Conservation (phyloP, 176 grass and related monocot species). For the Saccharum spontaneum region DNA sequence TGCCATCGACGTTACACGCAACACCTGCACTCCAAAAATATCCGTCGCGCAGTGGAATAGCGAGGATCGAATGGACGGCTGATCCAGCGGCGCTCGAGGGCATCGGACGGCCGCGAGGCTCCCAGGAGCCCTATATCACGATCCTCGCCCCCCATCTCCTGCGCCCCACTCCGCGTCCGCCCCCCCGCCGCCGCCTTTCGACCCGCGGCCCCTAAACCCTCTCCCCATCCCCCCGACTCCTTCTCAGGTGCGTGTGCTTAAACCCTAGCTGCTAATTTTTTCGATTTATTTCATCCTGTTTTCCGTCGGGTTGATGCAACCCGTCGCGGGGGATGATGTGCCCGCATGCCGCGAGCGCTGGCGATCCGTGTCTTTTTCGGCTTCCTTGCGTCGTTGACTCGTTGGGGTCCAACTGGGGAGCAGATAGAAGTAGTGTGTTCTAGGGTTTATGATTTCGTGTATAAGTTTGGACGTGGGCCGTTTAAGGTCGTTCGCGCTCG, state of each 20-base stretch:
- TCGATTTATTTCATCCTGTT: background rate
- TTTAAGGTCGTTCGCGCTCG: background rate
- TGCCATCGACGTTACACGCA: background rate
- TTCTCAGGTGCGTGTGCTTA: constrained; percentile 37
- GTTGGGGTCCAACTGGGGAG: background rate
- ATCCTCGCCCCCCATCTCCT: background rate
- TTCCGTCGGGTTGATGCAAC: background rate
- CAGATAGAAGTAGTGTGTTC: background rate
- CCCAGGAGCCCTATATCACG: background rate
- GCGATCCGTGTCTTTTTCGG: background rate
- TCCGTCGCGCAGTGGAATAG: background rate
- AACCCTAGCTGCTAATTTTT: background rate
- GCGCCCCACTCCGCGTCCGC: background rate
- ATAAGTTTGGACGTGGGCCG: background rate
- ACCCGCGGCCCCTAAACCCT: constrained; percentile 2
- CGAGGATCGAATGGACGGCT: background rate
- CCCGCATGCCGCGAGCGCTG: too few relatives aligned
- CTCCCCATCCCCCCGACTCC: background rate
- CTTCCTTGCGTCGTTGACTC: background rate
- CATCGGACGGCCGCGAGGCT: background rate
- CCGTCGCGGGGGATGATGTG: too few relatives aligned
- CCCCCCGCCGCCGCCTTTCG: background rate
- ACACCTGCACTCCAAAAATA: background rate
- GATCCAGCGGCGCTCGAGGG: accelerated
- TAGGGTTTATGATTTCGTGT: background rate